Evolutionary conservation across 257 asterid genomes (phyloP), one percentile per base, ranked within the genome.

Genomic region (Salvia hispanica): DNA sequence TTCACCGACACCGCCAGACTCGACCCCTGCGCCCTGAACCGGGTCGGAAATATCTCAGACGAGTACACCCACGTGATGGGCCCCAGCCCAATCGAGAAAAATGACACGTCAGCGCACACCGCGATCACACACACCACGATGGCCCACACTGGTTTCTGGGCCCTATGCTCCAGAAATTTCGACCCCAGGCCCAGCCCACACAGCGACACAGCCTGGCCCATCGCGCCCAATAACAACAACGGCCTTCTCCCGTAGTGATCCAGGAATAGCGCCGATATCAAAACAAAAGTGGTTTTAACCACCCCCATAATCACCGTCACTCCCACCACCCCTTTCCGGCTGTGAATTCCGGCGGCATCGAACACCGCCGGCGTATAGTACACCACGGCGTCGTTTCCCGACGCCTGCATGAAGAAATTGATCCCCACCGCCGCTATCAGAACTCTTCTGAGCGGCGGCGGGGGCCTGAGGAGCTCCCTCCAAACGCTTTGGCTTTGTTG

Each of bases 351-450:
- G 45, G 95, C 91, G 58, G 90, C 39, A n/a, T 76, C 80, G 72
- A 91, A 91, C 51, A 91, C 97, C 55, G 66, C 78, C 75, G 96
- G 96, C 40, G 95, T 88, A 78, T 91, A 91, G 82, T 91, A 91
- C 10, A 91, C 88, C 11, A 91, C 91, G 3, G 96, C 97, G 58
- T 91, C 97, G 68, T 91, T 91, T 0, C 95, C 96, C 0, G 96
- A 88, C 10, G 97, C 96, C 71, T 91, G 96, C 97, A 91, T 91
- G 83, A 91, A 91, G 83, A 91, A 88, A 62, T 88, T 91, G 56
- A 88, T 84, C 21, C 95, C 96, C n/a, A 91, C 55, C 25, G 92
- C 92, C 2, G 95, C 86, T 3, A 86, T 63, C 0, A 86, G 81
- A 21, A 88, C 80, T 18, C 95, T 84, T 13, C 88, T 85, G 53